Evolutionary conservation across 148 eudicot species (phyloP).

Genomic region (Nepenthes gracilis): DNA sequence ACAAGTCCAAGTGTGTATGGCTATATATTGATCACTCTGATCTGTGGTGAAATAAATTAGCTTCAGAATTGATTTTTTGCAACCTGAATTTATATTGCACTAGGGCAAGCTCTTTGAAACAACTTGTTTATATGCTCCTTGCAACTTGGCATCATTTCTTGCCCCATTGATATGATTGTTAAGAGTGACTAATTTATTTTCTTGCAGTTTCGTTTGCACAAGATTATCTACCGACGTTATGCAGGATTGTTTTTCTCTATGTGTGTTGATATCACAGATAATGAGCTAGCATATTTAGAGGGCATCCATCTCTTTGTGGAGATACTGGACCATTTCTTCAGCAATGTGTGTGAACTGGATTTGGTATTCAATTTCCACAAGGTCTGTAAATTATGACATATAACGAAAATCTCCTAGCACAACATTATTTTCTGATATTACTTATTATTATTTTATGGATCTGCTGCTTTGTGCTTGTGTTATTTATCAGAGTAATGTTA

Average conservation of each 20-base stretch:
- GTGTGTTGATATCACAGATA: slow-evolving; percentile 95
- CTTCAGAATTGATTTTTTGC: too few relatives aligned
- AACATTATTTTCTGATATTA: not conserved
- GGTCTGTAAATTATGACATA: slow-evolving; percentile 12
- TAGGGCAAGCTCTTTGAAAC: not conserved
- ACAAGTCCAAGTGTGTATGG: too few relatives aligned
- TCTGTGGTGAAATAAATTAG: not conserved
- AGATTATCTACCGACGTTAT: slow-evolving; percentile 90
- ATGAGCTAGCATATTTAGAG: slow-evolving; percentile 90
- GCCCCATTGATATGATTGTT: not conserved
- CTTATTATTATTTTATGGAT: not conserved
- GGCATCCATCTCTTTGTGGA: slow-evolving; percentile 94
- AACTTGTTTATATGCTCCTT: too few relatives aligned
- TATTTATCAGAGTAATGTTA: too few relatives aligned
- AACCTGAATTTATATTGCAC: not conserved
- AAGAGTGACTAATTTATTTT: not conserved
- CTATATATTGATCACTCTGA: not conserved
- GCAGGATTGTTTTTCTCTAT: slow-evolving; percentile 92
- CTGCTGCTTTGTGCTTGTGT: not conserved
- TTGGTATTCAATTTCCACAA: slow-evolving; percentile 80
- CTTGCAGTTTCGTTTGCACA: slow-evolving; percentile 88
- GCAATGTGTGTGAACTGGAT: slow-evolving; percentile 98
- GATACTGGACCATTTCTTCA: slow-evolving; percentile 97
- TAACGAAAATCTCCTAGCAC: not conserved
- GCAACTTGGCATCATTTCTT: too few relatives aligned